Conservation (phyloP, 2,329 filamentous ascomycete species). For the Colletotrichum gloeosporioides region DNA sequence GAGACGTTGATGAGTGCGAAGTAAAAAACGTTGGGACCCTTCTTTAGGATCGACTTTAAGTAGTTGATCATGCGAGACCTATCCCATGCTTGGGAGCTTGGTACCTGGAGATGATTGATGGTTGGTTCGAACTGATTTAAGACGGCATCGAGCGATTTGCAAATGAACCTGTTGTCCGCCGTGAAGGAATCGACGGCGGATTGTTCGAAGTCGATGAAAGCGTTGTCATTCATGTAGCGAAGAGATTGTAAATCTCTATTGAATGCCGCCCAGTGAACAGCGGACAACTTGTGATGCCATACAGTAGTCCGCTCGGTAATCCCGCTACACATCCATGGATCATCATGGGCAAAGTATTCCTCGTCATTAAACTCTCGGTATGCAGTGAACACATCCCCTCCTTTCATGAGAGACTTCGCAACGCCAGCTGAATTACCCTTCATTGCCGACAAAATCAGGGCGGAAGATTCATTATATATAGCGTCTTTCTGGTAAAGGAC, state of each 20-base stretch:
- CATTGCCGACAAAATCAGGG: background rate
- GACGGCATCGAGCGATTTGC: background rate
- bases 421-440: background rate
- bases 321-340: background rate
- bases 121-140: background rate
- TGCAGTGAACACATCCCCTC: fast-evolving
- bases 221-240: fast-evolving
- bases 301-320: background rate
- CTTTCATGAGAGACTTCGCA: background rate
- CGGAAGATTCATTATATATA: background rate
- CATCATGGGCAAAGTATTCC: too few species aligned
- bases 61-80: background rate
- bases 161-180: background rate
- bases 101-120: fast-evolving
- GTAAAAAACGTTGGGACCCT: background rate
- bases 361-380: background rate
- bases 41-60: background rate
- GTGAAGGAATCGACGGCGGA: background rate
- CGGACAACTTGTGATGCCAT: background rate
- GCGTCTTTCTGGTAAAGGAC: background rate
- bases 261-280: background rate
- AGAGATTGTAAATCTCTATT: background rate
- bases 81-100: background rate
- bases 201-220: background rate
- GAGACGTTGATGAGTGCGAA: background rate